Evolutionary conservation across 2,329 filamentous ascomycete genomes (phyloP).

Genomic region (Bretziella fagacearum): DNA sequence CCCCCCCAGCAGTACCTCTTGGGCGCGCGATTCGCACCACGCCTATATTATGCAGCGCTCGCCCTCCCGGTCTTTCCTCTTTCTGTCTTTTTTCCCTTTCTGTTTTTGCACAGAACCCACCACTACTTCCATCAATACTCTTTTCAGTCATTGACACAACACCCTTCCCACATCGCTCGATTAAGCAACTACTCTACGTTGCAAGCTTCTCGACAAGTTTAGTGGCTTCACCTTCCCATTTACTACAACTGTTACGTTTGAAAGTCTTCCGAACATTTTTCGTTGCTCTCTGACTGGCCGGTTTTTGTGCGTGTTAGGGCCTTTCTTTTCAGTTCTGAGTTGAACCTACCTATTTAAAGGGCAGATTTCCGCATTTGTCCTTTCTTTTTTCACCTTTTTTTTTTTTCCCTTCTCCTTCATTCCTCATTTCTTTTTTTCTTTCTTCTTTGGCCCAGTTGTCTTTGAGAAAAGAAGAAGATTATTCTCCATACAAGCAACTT

Average conservation of each 20-base stretch:
- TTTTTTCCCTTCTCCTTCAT: not conserved
- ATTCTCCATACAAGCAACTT: not conserved
- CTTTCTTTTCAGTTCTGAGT: too few relatives aligned
- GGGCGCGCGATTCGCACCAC: not conserved
- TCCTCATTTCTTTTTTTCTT: not conserved
- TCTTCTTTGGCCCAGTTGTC: not conserved
- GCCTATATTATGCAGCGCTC: slow-evolving; percentile 13
- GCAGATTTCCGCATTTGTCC: slow-evolving; percentile 1
- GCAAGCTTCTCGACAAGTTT: not conserved
- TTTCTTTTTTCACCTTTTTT: slow-evolving; percentile 1
- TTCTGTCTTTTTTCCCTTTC: slow-evolving; percentile 13
- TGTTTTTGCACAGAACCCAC: slow-evolving; percentile 3
- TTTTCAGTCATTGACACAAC: not conserved
- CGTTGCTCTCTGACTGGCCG: not conserved
- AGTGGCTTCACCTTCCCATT: not conserved
- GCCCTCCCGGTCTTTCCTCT: slow-evolving; percentile 13
- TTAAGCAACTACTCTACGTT: slow-evolving; percentile 2
- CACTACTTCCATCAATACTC: not conserved
- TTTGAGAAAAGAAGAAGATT: not conserved
- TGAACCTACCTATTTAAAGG: not conserved
- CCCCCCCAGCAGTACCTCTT: too few relatives aligned
- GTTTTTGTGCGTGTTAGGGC: not conserved
- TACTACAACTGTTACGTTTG: not conserved
- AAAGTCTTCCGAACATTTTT: not conserved
- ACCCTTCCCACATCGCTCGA: not conserved